phyloP scores from a whole-genome alignment of 768 basidiomycete species.

The Daedaleopsis nitida region DNA sequence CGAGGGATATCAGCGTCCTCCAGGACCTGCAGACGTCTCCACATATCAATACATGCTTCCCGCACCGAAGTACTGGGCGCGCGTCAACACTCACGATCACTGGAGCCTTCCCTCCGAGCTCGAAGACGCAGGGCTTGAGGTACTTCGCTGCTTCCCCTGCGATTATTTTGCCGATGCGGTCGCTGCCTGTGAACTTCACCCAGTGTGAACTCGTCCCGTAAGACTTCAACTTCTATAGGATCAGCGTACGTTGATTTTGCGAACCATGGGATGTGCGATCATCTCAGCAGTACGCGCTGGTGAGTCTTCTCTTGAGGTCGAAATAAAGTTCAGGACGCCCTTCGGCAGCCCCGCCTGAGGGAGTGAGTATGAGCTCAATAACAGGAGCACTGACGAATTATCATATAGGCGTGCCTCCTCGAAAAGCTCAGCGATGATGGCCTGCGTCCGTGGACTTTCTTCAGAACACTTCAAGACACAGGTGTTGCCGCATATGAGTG shows the following conservation, averaged over 20 bases:
- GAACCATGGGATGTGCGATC: slow-evolving; percentile 55
- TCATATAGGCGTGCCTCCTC: slow-evolving; percentile 35
- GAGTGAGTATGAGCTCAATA: no score
- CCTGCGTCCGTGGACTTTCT: slow-evolving; percentile 48
- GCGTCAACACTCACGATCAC: slow-evolving; percentile 38
- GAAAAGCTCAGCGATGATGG: slow-evolving; percentile 47
- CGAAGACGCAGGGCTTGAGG: slow-evolving; percentile 56
- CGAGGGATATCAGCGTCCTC: slow-evolving; percentile 53
- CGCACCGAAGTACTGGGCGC: slow-evolving; percentile 16
- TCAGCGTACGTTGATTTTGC: slow-evolving; percentile 50
- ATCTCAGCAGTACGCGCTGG: slow-evolving; percentile 50
- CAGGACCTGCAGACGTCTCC: slow-evolving; percentile 39
- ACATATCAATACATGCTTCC: background rate
- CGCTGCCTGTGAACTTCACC: slow-evolving; percentile 56
- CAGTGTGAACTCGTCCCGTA: background rate
- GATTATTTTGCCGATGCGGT: slow-evolving; percentile 53
- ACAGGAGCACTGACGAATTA: no score
- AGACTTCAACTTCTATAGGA: background rate
- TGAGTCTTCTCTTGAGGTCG: slow-evolving; percentile 44
- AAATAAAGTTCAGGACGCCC: slow-evolving; percentile 60
- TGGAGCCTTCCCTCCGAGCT: slow-evolving; percentile 58
- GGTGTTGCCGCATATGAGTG: slow-evolving; percentile 58
- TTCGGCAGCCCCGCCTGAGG: slow-evolving; percentile 56
- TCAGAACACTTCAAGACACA: slow-evolving; percentile 57
- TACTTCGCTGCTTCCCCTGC: slow-evolving; percentile 57